Conservation (phyloP, 352 stramenopile species). For the Globisporangium paroecandrum region DNA sequence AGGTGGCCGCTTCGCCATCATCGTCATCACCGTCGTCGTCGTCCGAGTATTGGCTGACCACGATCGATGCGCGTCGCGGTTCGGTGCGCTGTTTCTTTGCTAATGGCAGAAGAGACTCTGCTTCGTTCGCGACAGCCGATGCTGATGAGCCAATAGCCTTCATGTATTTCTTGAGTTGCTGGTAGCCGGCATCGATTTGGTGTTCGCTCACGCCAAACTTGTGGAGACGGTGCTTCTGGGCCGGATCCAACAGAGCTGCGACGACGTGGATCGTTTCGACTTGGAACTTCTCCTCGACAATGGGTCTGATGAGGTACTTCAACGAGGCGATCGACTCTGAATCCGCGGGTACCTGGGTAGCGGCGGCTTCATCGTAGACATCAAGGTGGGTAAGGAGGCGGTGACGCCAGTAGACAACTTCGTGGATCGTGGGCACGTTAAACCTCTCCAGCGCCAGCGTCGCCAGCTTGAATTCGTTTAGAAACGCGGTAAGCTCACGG, state of each 20-base stretch:
- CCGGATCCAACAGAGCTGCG: slow-evolving; percentile 2
- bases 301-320: background rate
- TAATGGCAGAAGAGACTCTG: background rate
- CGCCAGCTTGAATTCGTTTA: background rate
- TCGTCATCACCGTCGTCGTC: background rate
- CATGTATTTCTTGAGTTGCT: slow-evolving; percentile 3
- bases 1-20: background rate
- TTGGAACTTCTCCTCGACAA: background rate
- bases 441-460: background rate
- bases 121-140: background rate
- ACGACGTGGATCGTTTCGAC: background rate
- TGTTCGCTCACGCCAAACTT: background rate
- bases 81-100: background rate
- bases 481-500: background rate
- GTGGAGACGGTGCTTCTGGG: background rate
- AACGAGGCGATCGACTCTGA: slow-evolving; percentile 1
- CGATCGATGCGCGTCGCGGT: background rate
- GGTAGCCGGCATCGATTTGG: background rate
- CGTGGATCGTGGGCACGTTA: slow-evolving; percentile 1
- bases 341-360: background rate
- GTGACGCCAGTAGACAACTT: slow-evolving; percentile 8
- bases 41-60: slow-evolving; percentile 3
- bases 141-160: background rate
- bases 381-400: slow-evolving; percentile 1
- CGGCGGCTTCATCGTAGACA: background rate